phyloP scores from a whole-genome alignment of 306 rosid species.

The Mucuna pruriens region DNA sequence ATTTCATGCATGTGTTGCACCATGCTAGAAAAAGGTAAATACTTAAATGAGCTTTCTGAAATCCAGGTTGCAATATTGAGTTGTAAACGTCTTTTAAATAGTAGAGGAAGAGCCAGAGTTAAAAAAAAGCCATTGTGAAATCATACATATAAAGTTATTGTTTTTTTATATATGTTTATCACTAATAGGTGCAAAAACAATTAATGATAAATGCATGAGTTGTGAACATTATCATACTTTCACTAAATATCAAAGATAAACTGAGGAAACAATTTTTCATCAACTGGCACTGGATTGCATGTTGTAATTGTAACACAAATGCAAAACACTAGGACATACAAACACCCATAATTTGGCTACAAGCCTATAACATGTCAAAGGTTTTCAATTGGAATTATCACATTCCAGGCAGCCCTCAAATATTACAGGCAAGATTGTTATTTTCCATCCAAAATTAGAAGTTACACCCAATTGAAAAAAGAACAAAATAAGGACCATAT shows the following conservation, averaged over 20 bases:
- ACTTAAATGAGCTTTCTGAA: constrained; percentile 11
- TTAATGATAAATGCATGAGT: not conserved
- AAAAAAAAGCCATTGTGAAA: not conserved
- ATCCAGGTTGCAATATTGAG: constrained; percentile 12
- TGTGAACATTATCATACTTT: constrained; percentile 3
- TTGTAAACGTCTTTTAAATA: not conserved
- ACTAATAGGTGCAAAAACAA: not conserved
- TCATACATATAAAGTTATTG: not conserved
- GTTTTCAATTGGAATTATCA: constrained; percentile 1
- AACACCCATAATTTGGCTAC: constrained; percentile 3
- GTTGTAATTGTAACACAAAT: not conserved
- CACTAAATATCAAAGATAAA: not conserved
- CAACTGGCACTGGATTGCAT: constrained; percentile 12
- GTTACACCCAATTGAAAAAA: constrained; percentile 6
- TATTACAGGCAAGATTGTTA: constrained; percentile 2
- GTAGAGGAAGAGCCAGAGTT: not conserved
- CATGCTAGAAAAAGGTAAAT: not conserved
- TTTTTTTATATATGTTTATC: not conserved
- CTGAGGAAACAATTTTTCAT: constrained; percentile 7
- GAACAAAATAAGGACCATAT: not conserved
- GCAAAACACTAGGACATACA: not conserved
- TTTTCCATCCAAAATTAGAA: constrained; percentile 17
- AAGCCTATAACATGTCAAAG: not conserved
- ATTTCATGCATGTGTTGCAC: not conserved
- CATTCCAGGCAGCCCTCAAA: constrained; percentile 11